Percentiles rank a stretch among this genome's conserved stretches.
phyloP scores from a whole-genome alignment of 2,329 filamentous ascomycete genomes.

The Claviceps fusiformis region DNA sequence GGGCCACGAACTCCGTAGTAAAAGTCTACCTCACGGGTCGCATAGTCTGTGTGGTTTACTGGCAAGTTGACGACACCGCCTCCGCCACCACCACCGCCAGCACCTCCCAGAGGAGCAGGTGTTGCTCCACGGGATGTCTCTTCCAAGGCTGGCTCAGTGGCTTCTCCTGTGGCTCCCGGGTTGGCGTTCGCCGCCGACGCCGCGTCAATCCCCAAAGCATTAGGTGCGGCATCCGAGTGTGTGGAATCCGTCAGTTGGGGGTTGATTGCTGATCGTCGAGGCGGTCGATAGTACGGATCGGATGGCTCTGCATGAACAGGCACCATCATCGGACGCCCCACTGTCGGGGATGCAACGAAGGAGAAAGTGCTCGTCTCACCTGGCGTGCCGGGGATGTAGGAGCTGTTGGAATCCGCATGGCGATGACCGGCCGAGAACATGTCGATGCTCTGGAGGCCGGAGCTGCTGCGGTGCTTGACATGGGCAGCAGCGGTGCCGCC shows the following conservation, averaged over 20 bases:
- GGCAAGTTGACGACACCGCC: slow-evolving; percentile 23
- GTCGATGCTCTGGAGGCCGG: slow-evolving; percentile 39
- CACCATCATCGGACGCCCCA: slow-evolving; percentile 31
- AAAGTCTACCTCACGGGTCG: slow-evolving; percentile 89
- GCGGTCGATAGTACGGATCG: slow-evolving; percentile 83
- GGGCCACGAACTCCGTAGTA: slow-evolving; percentile 90
- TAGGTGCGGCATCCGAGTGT: slow-evolving; percentile 18
- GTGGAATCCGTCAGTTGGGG: slow-evolving; percentile 36
- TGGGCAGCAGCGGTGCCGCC: slow-evolving; percentile 29
- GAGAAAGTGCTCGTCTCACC: slow-evolving; percentile 59
- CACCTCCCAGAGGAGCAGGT: slow-evolving; percentile 24
- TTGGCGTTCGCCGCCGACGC: slow-evolving; percentile 14
- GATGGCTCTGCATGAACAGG: slow-evolving; percentile 36
- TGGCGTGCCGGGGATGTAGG: slow-evolving; percentile 59
- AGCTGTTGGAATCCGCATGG: slow-evolving; percentile 47
- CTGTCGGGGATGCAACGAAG: slow-evolving; percentile 47
- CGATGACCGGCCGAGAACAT: slow-evolving; percentile 28
- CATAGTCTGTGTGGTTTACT: slow-evolving; percentile 64
- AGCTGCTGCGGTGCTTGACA: slow-evolving; percentile 38
- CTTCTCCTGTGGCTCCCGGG: slow-evolving; percentile 9
- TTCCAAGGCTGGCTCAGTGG: slow-evolving; percentile 24
- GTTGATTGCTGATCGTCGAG: slow-evolving; percentile 55
- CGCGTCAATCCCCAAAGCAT: slow-evolving; percentile 18
- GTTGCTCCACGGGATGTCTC: slow-evolving; percentile 30
- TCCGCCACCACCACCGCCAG: neutral